Evolutionary conservation across 176 grass and related monocot genomes (phyloP).

Genomic region (Themeda triandra): DNA sequence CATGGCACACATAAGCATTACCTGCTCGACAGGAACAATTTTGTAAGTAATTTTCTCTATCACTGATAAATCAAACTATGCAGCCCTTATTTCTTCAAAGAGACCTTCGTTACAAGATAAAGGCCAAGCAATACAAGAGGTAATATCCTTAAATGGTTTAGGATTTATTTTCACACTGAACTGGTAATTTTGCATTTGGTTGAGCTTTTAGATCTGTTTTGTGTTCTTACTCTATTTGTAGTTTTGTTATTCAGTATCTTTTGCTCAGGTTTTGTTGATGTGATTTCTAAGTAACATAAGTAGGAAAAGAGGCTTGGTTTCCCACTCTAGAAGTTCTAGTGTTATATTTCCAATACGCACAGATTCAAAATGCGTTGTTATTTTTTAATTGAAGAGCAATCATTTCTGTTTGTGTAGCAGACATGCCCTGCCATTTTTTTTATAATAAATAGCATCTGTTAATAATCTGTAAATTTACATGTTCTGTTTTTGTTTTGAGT

Average conservation of each 20-base stretch:
- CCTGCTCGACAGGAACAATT: not conserved
- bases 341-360: not conserved
- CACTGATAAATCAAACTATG: conserved; percentile 30
- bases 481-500: not conserved
- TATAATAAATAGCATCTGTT: not conserved
- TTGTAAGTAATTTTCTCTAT: conserved; percentile 3
- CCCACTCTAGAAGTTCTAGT: not conserved
- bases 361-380: not conserved
- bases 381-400: not conserved
- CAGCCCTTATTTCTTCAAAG: conserved; percentile 88
- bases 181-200: conserved; percentile 2
- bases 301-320: not conserved
- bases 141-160: conserved; percentile 25
- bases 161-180: not conserved
- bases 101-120: conserved; percentile 74
- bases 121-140: conserved; percentile 73
- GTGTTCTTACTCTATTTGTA: not conserved
- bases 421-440: not conserved
- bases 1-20: conserved; percentile 7
- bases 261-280: not conserved
- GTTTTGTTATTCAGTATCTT: not conserved
- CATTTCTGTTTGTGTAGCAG: not conserved
- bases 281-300: not conserved
- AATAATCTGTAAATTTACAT: not conserved
- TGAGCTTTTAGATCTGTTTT: not conserved